Conservation (phyloP, 352 stramenopile genomes). For the Nothophytophthora sp. region DNA sequence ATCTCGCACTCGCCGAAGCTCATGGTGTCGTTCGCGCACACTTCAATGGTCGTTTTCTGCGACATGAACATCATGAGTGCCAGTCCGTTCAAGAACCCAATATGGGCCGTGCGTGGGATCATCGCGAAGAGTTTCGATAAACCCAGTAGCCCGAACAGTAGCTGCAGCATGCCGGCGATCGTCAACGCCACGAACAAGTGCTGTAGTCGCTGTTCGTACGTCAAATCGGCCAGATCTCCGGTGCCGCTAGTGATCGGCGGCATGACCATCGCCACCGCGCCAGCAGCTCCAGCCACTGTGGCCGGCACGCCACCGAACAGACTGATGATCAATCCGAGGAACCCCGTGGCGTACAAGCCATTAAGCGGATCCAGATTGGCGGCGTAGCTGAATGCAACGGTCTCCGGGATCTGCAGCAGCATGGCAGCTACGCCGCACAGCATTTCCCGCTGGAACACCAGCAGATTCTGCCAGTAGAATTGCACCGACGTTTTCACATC, state of each 20-base stretch:
- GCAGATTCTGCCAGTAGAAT: slow-evolving; percentile 61
- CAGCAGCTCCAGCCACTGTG: slow-evolving; percentile 88
- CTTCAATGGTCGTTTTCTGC: slow-evolving; percentile 92
- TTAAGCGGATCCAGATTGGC: slow-evolving; percentile 87
- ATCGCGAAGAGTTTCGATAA: slow-evolving; percentile 92
- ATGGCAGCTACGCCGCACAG: slow-evolving; percentile 89
- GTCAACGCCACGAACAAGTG: slow-evolving; percentile 91
- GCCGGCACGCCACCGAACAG: slow-evolving; percentile 87
- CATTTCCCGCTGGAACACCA: slow-evolving; percentile 71
- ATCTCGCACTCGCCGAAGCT: slow-evolving; percentile 81
- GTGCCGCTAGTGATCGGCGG: slow-evolving; percentile 69
- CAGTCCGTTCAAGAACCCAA: slow-evolving; percentile 96
- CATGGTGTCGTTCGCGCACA: slow-evolving; percentile 54
- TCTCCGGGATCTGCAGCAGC: slow-evolving; percentile 94
- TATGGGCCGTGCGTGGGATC: slow-evolving; percentile 94
- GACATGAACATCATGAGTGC: slow-evolving; percentile 95
- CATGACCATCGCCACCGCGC: slow-evolving; percentile 92
- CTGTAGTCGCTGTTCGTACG: slow-evolving; percentile 67
- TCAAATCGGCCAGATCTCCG: slow-evolving; percentile 52
- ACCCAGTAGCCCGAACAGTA: slow-evolving; percentile 77
- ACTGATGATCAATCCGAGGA: slow-evolving; percentile 88
- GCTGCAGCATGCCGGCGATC: slow-evolving; percentile 85
- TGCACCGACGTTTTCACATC: slow-evolving; percentile 27
- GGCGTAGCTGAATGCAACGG: slow-evolving; percentile 93
- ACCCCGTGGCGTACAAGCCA: slow-evolving; percentile 92